These are phyloP conservation scores for Ganoderma resinaceum DNA, from an alignment of 1,284 basidiomycete species.

Conservation along the genomic window DNA sequence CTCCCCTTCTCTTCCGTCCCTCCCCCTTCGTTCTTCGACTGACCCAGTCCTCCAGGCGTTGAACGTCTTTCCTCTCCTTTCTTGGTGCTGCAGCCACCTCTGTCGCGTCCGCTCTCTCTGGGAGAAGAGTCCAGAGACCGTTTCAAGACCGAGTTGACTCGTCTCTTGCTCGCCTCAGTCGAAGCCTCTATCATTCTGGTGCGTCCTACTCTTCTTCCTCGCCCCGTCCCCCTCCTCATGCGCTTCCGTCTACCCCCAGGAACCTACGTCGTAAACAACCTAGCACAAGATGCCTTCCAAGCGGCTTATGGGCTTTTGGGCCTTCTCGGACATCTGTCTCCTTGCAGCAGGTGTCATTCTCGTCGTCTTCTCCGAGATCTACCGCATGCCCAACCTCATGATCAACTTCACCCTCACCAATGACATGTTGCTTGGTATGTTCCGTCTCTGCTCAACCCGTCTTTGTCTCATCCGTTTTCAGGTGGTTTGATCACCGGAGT, in stretches of 20 bases:
- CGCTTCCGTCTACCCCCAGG: constrained; percentile 7
- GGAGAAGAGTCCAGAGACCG: constrained; percentile 39
- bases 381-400: constrained; percentile 68
- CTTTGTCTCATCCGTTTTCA: constrained; percentile 38
- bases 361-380: constrained; percentile 73
- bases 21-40: constrained; percentile 44
- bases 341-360: constrained; percentile 71
- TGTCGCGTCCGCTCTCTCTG: constrained; percentile 44
- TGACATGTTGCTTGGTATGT: constrained; percentile 67
- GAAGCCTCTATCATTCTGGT: constrained; percentile 29
- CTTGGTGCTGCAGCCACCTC: constrained; percentile 44
- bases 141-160: constrained; percentile 33
- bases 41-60: constrained; percentile 56
- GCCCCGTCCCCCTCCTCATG: neutral
- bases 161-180: constrained; percentile 30
- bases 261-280: constrained; percentile 32
- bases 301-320: constrained; percentile 74
- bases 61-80: constrained; percentile 53
- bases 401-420: constrained; percentile 72
- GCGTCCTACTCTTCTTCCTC: constrained; percentile 11
- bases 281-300: constrained; percentile 69
- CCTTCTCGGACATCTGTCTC: constrained; percentile 70
- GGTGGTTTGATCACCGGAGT: constrained; percentile 78
- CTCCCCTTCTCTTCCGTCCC: constrained; percentile 28
- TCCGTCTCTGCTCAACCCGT: constrained; percentile 3